Evolutionary conservation across 768 basidiomycete genomes (phyloP), one percentile per base, ranked within the genome.

Genomic region (Amanita subjunquillea): DNA sequence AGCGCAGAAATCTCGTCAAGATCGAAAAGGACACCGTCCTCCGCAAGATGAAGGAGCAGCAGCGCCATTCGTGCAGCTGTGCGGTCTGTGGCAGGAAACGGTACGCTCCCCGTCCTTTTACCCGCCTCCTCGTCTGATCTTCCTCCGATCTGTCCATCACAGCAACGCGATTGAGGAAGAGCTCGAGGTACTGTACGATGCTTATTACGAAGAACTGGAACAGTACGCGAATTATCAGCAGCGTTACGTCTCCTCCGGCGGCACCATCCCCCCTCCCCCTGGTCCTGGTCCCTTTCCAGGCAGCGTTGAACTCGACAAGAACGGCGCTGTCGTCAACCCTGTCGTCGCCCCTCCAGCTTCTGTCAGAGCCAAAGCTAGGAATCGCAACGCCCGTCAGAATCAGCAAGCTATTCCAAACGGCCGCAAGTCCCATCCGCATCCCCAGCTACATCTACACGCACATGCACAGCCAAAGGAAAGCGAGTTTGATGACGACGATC

Each of bases 191-290:
- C 85, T 98, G 73, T 99, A 99, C 82, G 95, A 97, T 80, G 93
- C 94, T 76, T 99, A 98, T 81, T 98, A 97, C 83, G 91, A 96
- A 70, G 95, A 98, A 79, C 86, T 99, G 77, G 91, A 96, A 79
- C 85, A 88, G 75, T 98, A 98, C 82, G 96, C 94, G 71, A 88
- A 91, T 72, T 88, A 90, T 75, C 91, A 95, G 79, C 89, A 92
- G 80, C 90, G 85, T 72, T 93, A 92, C 74, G 87, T 91, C 62
- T 82, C 83, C 61, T 92, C 89, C 58, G 87, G 90, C 62, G 87
- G 91, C 57, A 88, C 84, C 38, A 77, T 93, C 61, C 84, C 92
- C 58, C 90, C 92, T 50, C 94, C 94, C 30, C 91, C 87, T 42
- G 95, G 95, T 12, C 94, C 96, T 6, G 95, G 96, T 27, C 96